Evolutionary conservation across 2,329 filamentous ascomycete genomes (phyloP), one percentile per base, ranked within the genome.

Genomic region (Hymenotorrendiella dingleyae): DNA sequence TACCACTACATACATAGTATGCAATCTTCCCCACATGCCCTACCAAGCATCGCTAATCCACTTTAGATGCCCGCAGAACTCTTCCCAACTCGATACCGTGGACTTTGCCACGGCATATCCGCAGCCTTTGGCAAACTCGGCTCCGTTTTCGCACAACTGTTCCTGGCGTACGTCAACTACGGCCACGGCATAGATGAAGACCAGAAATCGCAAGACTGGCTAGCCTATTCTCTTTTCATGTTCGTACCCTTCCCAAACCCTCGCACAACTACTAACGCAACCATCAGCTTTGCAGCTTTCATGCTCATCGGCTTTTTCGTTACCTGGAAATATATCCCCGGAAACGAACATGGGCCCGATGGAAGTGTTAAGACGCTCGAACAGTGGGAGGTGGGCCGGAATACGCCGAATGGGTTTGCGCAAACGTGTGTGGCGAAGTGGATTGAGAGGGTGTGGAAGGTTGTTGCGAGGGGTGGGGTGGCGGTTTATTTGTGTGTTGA

Each of bases 101-200:
- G 74, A 0, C 77, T 76, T 0, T 76, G 72, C 0, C 82, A 86
- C 55, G 82, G 82, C 12, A 59, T 85, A 19, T 81, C 75, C 1
- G 82, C 82, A 3, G 82, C 80, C 0, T 72, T 73, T 49, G 82
- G 82, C 7, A 86, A 85, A 52, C 63, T 84, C 3, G 82, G 82
- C 6, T 80, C 82, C 19, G 82, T 86, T 42, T 64, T 84, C 83
- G 45, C 45, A 17, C 46, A 49, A 16, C 21, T 49, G 3, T 48
- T 54, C 20, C 34, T 52, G 10, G 44, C 49, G 1, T 52, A 48
- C 24, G 42, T 52, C 20, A 40, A 50, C 24, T 54, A 54, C 24
- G 48, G 48, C 2, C 19, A 52, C 17, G 39, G 34, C 8, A 54
- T 41, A 29, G 16, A 29, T 5, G 16, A 29, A 29, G 27, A 22